Conservation (phyloP, 2,329 filamentous ascomycete species). For the Arthrocladium fulminans region DNA sequence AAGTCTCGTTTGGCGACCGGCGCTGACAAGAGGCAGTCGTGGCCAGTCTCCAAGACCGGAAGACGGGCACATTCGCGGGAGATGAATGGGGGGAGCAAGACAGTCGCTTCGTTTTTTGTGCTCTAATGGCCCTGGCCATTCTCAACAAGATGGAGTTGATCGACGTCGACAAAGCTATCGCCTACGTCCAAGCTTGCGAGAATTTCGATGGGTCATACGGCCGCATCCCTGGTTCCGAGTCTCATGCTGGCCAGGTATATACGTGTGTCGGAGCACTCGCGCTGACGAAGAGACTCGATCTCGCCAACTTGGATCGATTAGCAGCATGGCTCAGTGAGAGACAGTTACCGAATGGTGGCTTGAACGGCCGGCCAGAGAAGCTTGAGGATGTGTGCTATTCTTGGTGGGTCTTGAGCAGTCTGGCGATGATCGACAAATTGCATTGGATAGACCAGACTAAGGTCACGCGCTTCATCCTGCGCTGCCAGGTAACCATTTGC, state of each 20-base stretch:
- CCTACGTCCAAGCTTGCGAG: conserved; percentile 69
- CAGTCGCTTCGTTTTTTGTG: conserved; percentile 86
- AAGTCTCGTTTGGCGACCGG: conserved; percentile 15
- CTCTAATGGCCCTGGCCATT: conserved; percentile 80
- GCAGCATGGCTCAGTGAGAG: conserved; percentile 89
- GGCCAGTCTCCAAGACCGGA: conserved; percentile 66
- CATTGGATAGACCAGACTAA: conserved; percentile 89
- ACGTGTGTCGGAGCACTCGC: conserved; percentile 82
- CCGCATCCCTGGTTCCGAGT: conserved; percentile 79
- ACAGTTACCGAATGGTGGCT: conserved; percentile 73
- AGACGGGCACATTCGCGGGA: conserved; percentile 80
- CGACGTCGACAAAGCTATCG: conserved; percentile 70
- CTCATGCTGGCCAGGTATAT: conserved; percentile 90
- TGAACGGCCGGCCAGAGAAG: conserved; percentile 94
- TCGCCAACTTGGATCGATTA: conserved; percentile 72
- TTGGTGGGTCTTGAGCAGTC: conserved; percentile 93
- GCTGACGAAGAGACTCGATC: conserved; percentile 72
- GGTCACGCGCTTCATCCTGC: conserved; percentile 71
- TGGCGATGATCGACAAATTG: conserved; percentile 76
- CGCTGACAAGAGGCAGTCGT: conserved; percentile 49
- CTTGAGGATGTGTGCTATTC: conserved; percentile 95
- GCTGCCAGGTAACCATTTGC: conserved; percentile 55
- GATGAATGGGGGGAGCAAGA: conserved; percentile 97
- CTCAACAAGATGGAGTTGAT: conserved; percentile 64
- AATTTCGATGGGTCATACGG: conserved; percentile 96